Percentiles rank a stretch among this genome's conserved stretches.
Evolutionary conservation across 495 filamentous ascomycete species (phyloP).

Genomic region (Penicillium robsamsonii): DNA sequence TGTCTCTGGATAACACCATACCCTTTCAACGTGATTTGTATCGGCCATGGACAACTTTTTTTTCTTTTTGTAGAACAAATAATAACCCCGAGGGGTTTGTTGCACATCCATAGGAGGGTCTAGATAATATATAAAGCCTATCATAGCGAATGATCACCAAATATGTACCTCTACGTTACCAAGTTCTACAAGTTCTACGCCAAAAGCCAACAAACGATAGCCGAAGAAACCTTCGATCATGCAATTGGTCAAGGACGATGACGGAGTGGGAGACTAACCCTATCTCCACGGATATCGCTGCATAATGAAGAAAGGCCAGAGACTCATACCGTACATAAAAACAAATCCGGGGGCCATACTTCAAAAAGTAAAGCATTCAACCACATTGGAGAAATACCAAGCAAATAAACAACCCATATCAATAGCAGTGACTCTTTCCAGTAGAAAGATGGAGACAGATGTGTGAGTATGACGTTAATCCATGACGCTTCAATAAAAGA

Average conservation of each 20-base stretch:
- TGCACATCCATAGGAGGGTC: not conserved
- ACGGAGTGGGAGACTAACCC: conserved; percentile 32
- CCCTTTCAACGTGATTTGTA: conserved; percentile 20
- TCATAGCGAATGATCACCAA: not conserved
- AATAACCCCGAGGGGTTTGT: not conserved
- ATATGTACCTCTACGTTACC: not conserved
- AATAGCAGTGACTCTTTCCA: conserved; percentile 6
- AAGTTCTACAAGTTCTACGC: not conserved
- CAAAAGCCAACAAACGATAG: not conserved
- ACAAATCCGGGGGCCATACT: conserved; percentile 25
- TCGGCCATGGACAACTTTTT: not conserved
- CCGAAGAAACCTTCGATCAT: conserved; percentile 36
- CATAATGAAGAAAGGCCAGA: conserved; percentile 34
- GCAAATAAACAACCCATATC: conserved; percentile 24
- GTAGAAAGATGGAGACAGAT: conserved; percentile 17
- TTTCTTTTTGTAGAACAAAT: not conserved
- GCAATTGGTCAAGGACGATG: conserved; percentile 36
- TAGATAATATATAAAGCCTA: not conserved
- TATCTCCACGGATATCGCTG: conserved; percentile 39
- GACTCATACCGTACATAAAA: conserved; percentile 29
- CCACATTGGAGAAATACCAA: conserved; percentile 17
- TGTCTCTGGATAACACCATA: conserved; percentile 30
- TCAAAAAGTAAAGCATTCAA: conserved; percentile 17
- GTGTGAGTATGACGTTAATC: conserved; percentile 30
- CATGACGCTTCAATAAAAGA: conserved; percentile 32